Conservation (phyloP, 2,329 filamentous ascomycete species). For the Lasiodiplodia theobromae region DNA sequence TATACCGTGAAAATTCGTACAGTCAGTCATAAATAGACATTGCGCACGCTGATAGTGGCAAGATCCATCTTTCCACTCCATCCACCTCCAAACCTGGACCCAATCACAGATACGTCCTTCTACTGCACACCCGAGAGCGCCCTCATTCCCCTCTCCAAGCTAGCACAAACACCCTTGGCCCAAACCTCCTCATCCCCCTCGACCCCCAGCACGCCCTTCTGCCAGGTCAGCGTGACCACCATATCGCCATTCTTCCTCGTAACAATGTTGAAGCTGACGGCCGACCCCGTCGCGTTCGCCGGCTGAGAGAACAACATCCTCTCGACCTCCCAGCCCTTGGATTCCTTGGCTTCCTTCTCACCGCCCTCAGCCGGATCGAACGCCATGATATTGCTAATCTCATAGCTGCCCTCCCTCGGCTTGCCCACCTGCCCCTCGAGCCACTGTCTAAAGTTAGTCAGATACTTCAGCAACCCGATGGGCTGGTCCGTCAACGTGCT, state of each 20-base stretch:
- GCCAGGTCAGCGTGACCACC: conserved; percentile 52
- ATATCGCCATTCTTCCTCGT: conserved; percentile 50
- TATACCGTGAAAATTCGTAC: too few relatives aligned
- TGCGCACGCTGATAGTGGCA: too few relatives aligned
- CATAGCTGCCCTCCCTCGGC: conserved; percentile 51
- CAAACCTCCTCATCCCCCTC: conserved; percentile 40
- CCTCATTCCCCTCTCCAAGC: conserved; percentile 5
- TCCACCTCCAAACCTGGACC: too few relatives aligned
- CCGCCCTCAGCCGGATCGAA: conserved; percentile 39
- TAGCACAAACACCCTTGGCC: conserved; percentile 34
- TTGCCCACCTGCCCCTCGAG: conserved; percentile 47
- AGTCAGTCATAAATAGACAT: too few relatives aligned
- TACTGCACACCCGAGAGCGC: neutral
- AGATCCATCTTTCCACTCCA: too few relatives aligned
- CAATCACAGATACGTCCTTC: neutral
- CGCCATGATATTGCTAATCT: conserved; percentile 55
- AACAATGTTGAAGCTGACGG: conserved; percentile 52
- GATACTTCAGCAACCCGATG: conserved; percentile 53
- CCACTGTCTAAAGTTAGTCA: conserved; percentile 51
- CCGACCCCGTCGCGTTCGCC: conserved; percentile 47
- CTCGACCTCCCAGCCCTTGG: conserved; percentile 36
- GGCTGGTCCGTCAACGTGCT: conserved; percentile 48
- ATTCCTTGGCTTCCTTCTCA: neutral
- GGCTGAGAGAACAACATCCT: conserved; percentile 56
- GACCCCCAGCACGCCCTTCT: conserved; percentile 51